Evolutionary conservation across 2,329 filamentous ascomycete genomes (phyloP), one percentile per base, ranked within the genome.

Genomic region (Phaeosphaeriaceae sp.): DNA sequence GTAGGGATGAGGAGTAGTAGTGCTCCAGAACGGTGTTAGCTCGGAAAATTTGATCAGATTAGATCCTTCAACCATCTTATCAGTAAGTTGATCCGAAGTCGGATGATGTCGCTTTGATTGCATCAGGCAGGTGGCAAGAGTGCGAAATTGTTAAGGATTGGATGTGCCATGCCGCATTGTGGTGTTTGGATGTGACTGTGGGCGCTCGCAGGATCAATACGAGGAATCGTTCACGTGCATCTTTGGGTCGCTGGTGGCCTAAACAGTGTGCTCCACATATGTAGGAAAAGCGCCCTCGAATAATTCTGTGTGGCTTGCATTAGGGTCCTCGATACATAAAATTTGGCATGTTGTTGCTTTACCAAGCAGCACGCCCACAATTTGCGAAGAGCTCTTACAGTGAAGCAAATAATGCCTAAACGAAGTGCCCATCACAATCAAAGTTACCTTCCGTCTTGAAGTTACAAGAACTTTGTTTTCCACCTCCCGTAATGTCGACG

Each of bases 401-500:
- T 40, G 3, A 5, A 40, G 6, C 11, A 13, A 40, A n/a, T 7
- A 7, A 40, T 40, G 24, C 19, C 47, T 57, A 36, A 51, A 51
- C 21, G 53, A 68, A 68, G 1, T 57, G 17, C 3, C 66, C 68
- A 50, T 68, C 67, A 47, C 71, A 73, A 31, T 65, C 61, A 47
- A 72, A 73, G 45, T 72, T 60, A 2, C 71, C 71, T 25, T 58
- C 60, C 1, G 69, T 70, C 53, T 66, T 60, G 51, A 69, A 70
- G 50, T 73, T 74, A 47, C 71, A 73, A n/a, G 42, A 36, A 54
- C 68, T 71, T 22, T 55, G 56, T 4, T 59, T 79, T 67, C 82
- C 74, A 15, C 81, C 81, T 13, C 67, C 70, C 0, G 56, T 63
- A n/a, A 72, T 57, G 9, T 41, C 15, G 56, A 84, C 79, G 42